Base-by-base conservation (phyloP, 2,329 filamentous ascomycete species). In the Amauroascus niger region DNA sequence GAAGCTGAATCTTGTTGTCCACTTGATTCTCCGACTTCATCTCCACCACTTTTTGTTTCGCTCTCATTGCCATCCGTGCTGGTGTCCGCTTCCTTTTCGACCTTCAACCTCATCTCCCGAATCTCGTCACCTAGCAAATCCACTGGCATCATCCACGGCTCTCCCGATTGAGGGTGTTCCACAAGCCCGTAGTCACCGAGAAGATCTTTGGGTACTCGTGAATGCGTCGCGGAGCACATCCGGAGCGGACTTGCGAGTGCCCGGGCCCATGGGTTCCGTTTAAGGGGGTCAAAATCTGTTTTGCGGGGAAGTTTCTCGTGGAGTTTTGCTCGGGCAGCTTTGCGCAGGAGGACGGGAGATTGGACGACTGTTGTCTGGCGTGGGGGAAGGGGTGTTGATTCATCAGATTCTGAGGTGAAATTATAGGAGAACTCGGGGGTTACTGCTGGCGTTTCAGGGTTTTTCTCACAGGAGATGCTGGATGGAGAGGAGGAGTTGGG, bases 261-360 rank as follows among this genome's bases (percentile, higher is more conserved):
- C 32, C 65, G 52, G 2, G 71, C 71, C 69, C 69, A 73, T 18
- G 70, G 68, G 41, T 73, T 73, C 14, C 63, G 60, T 28, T 54
- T 46, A n/a, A 72, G 59, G 3, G 63, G 57, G 13, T 65, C 60
- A 24, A 60, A 55, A 41, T 54, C 52, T 22, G 57, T 53, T 49
- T 55, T 52, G 40, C 54, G 54, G 22, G 41, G 48, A 14, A 41
- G 35, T 43, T 57, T 55, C 22, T 46, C 43, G 18, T 53, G 51
- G 1, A 53, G 33, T 18, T 49, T 53, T 33, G 22, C 33, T 22
- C 51, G 51, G 2, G 43, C 44, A 14, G 43, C 44, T 48, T 44
- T 53, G 16, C 51, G 53, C 37, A 52, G 45, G 26, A 55, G 16
- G 14, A 57, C 43, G 20, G 55, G 49, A 3, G 55, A 57, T 24